Evolutionary conservation across 2,329 filamentous ascomycete species (phyloP).

Genomic region (Neonectria coccinea): DNA sequence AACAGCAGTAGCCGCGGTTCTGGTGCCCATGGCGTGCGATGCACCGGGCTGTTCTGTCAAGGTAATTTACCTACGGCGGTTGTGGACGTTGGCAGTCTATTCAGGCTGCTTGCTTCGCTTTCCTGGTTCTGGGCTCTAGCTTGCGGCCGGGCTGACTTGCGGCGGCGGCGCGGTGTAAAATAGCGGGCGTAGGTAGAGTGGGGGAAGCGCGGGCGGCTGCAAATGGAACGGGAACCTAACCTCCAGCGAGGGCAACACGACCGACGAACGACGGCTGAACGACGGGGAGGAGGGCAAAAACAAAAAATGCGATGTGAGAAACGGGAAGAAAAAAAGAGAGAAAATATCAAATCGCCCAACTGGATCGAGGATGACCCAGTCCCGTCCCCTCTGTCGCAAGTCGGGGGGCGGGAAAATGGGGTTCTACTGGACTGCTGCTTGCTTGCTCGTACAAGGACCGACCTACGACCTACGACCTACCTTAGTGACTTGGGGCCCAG

Average conservation of each 20-base stretch:
- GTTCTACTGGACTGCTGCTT: constrained; percentile 18
- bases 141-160: neutral
- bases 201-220: constrained; percentile 14
- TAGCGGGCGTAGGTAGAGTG: constrained; percentile 14
- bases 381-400: constrained; percentile 15
- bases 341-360: constrained; percentile 12
- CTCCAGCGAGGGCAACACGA: constrained; percentile 14
- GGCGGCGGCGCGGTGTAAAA: neutral
- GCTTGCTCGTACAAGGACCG: constrained; percentile 10
- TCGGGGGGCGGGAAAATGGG: constrained; percentile 23
- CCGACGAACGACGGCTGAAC: neutral
- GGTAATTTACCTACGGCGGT: neutral
- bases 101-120: constrained; percentile 9
- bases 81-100: neutral
- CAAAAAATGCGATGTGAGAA: neutral
- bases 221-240: constrained; percentile 22
- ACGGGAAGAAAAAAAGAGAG: constrained; percentile 11
- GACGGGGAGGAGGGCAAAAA: neutral
- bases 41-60: neutral
- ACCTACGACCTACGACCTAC: constrained; percentile 12
- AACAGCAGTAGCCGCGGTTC: constrained; percentile 40
- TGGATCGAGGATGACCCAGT: constrained; percentile 11
- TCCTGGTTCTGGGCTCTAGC: neutral
- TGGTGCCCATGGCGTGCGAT: constrained; percentile 36
- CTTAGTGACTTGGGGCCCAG: constrained; percentile 39